A percentile compares a stretch with the other conserved stretches of the same genome.
phyloP scores from a whole-genome alignment of 139 green algal species.

The Coelastrella sp. region DNA sequence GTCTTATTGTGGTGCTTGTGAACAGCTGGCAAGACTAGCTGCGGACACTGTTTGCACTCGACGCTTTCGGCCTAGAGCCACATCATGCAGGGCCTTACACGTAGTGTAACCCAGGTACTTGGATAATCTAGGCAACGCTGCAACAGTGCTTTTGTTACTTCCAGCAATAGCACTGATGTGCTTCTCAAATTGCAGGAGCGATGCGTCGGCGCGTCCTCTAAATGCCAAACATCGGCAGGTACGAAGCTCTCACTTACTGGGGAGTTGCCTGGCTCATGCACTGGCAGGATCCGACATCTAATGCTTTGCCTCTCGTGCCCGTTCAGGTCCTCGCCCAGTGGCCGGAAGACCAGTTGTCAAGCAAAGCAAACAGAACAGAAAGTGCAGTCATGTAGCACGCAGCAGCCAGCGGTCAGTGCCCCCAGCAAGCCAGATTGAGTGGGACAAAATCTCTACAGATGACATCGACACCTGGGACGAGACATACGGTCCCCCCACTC shows the following conservation, averaged over 20 bases:
- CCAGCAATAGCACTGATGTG: conserved; percentile 21
- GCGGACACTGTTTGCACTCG: not conserved
- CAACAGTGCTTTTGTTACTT: conserved; percentile 7
- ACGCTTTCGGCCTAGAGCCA: not conserved
- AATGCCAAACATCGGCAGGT: not conserved
- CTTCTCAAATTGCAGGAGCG: conserved; percentile 17
- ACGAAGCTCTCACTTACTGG: not conserved
- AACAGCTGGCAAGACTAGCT: conserved; percentile 14
- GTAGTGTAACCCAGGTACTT: conserved; percentile 22
- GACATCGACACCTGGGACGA: conserved; percentile 85
- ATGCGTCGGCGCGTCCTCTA: not conserved
- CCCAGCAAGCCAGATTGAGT: conserved; percentile 35
- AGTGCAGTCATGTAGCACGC: not conserved
- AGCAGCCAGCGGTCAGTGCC: conserved; percentile 5
- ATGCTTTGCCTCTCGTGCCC: not conserved
- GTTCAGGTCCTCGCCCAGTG: conserved; percentile 4
- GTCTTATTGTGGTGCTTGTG: not conserved
- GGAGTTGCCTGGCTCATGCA: not conserved
- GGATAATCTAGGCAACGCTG: conserved; percentile 6
- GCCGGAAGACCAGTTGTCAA: not conserved
- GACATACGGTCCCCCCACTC: conserved; percentile 81
- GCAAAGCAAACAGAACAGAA: not conserved
- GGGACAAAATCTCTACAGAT: conserved; percentile 79
- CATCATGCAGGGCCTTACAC: conserved; percentile 39
- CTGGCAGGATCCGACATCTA: no score